Base-by-base conservation (phyloP, 805 yeast genomes). In the Saturnispora kantuleensis region DNA sequence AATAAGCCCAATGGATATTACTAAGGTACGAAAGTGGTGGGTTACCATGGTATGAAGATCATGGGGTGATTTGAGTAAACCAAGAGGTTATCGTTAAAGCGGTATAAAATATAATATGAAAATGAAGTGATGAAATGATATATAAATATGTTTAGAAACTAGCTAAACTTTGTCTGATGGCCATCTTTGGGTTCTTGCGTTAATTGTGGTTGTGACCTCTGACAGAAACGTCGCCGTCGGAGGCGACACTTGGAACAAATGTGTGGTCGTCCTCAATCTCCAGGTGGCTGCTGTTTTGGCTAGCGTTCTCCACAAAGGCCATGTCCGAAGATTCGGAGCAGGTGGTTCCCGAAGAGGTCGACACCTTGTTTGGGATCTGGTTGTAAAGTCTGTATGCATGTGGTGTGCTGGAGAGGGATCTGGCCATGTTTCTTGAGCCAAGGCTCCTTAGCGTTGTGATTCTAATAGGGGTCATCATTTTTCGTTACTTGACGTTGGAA, bases 241-340 rank as follows among this genome's bases (percentile, higher is more conserved):
- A 51, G 5, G 59, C 56, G 8, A 64, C 65, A 15, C 44, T 50
- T 21, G 68, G 68, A 43, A 60, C 59, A 47, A 64, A 64, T 10
- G 53, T 48, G 10, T 46, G 41, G 18, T 54, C 50, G 10, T 45
- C 45, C 2, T 47, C 37, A 8, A 31, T 34, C 1, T 39, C 39
- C 3, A 39, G 26, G 7, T 44, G 34, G 33, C 26, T 21, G 26
- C 26, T 21, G 26, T 21, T 21, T 5, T 30, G 31, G 12, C 26
- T 29, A 21, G 56, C 51, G 44, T 56, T 57, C 45, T 59, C 54
- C 39, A 59, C 58, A 43, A 47, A 53, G 7, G 59, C 57, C 62
- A 55, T 58, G 9, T 57, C 54, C 30, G 54, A 50, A 11, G 53
- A 53, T 32, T 57, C 57, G 21, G 58, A 49, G 26, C 26, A 21